Evolutionary conservation across 352 stramenopile species (phyloP).

Genomic region (Saprolegnia diclina): DNA sequence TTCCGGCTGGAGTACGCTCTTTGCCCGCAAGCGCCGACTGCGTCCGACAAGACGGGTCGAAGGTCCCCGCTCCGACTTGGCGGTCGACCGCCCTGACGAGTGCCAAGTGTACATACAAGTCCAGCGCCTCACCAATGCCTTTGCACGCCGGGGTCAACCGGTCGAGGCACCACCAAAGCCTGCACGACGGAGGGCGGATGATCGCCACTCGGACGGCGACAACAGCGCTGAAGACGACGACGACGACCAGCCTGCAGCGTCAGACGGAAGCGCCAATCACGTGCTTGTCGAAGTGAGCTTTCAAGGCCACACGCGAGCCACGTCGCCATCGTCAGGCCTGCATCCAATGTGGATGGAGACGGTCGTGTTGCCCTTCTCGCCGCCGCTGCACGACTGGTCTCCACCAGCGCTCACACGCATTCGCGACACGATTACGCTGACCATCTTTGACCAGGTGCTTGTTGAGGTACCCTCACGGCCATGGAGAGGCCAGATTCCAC

Average conservation of each 20-base stretch:
- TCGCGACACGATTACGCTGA: constrained; percentile 75
- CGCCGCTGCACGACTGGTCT: constrained; percentile 77
- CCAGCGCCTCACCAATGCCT: constrained; percentile 68
- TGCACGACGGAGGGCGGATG: not conserved
- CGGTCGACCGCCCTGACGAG: constrained; percentile 51
- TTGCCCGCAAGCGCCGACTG: constrained; percentile 47
- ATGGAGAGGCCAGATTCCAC: constrained; percentile 22
- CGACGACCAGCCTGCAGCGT: not conserved
- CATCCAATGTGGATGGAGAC: constrained; percentile 91
- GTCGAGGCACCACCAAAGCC: not conserved
- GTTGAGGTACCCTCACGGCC: constrained; percentile 33
- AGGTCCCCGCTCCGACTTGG: constrained; percentile 27
- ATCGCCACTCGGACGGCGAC: not conserved
- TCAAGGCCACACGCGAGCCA: constrained; percentile 67
- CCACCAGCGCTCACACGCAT: constrained; percentile 58
- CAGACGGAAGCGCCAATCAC: constrained; percentile 34
- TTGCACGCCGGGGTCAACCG: constrained; percentile 34
- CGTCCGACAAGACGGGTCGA: constrained; percentile 37
- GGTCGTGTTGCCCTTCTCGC: constrained; percentile 78
- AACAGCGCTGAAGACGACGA: constrained; percentile 12
- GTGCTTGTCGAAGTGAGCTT: constrained; percentile 82
- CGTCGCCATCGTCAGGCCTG: constrained; percentile 41
- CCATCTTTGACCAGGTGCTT: constrained; percentile 87
- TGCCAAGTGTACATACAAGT: constrained; percentile 83
- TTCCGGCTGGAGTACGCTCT: constrained; percentile 45